Percentiles rank a stretch among this genome's conserved stretches.
Conservation (phyloP, 208 protist species). For the Trypanosoma rangeli region DNA sequence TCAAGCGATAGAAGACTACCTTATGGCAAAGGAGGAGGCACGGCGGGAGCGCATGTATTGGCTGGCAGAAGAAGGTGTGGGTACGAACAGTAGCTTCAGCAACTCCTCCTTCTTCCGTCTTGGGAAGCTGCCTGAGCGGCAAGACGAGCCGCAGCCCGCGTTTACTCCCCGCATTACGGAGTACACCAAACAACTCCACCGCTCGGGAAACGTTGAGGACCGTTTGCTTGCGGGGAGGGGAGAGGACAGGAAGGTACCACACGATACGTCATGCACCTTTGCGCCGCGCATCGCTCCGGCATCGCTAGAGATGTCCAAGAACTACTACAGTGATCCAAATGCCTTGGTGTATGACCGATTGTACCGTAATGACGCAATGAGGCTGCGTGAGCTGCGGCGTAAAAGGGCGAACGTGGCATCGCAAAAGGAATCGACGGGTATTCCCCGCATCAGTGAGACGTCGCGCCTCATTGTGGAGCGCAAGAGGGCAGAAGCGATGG, state of each 20-base stretch:
- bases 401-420: slow-evolving; percentile 2
- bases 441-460: slow-evolving; percentile 39
- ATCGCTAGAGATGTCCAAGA: slow-evolving; percentile 40
- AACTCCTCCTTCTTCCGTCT: slow-evolving; percentile 9
- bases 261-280: slow-evolving; percentile 54
- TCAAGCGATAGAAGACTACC: slow-evolving; percentile 50
- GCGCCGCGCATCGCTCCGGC: slow-evolving; percentile 39
- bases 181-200: slow-evolving; percentile 38
- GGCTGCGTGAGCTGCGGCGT: slow-evolving; percentile 25
- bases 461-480: slow-evolving; percentile 52
- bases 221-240: slow-evolving; percentile 42
- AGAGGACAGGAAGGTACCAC: background rate
- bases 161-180: slow-evolving; percentile 43
- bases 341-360: slow-evolving; percentile 47
- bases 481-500: slow-evolving; percentile 26
- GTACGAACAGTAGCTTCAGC: slow-evolving; percentile 7
- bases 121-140: background rate
- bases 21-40: slow-evolving; percentile 52
- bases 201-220: slow-evolving; percentile 49
- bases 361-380: slow-evolving; percentile 40
- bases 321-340: slow-evolving; percentile 43
- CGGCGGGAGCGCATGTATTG: slow-evolving; percentile 56
- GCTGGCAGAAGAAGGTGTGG: slow-evolving; percentile 36
- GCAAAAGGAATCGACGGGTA: slow-evolving; percentile 18
- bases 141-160: background rate